Evolutionary conservation across 2,329 filamentous ascomycete species (phyloP), one percentile per base, ranked within the genome.

Genomic region (Neoarthrinium moseri): DNA sequence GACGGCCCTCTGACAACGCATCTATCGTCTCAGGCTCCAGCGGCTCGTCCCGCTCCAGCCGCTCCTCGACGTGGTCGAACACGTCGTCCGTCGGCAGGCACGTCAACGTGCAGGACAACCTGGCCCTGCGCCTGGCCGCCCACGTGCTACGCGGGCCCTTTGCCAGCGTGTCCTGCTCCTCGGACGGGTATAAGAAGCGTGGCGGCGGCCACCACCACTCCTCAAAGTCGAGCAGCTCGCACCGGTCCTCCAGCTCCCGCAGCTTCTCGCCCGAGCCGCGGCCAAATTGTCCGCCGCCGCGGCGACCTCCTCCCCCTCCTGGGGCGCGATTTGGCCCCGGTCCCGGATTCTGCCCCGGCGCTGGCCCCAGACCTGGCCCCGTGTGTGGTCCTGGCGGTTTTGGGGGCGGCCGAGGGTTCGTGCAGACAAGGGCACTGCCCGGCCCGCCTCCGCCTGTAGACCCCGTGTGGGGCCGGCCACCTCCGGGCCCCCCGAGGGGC

Each of bases 131-230:
- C 12, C 33, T 62, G 47, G 59, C 59, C 11, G 54, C 59, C 4
- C 61, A 64, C 49, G 39, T 63, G 24, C 47, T 63, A 24, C 57
- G 56, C 24, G 61, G 61, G 11, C 61, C 61, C 4, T 63, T 63
- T 37, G 61, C 59, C 10, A n/a, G 56, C 24, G 61, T 60, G 11
- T 60, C 61, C 4, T 63, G 62, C 38, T 60, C 59, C 10, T 52
- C 51, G 32, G 34, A 46, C 24, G 48, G 49, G 44, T 43, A 26
- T 17, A 6, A 26, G n/a, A 17, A 20, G 20, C 36, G 27, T 10
- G 8, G 24, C 20, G 36, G 30, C 15, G 13, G 30, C 4, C 45
- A 29, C 15, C 40, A 20, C 40, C 29, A 43, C 20, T 13, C 17
- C 8, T 5, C 21, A 6, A 22, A n/a, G 18, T 18, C 15, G n/a